phyloP scores from a whole-genome alignment of 2,329 filamentous ascomycete species.

The Fusarium nygamai region DNA sequence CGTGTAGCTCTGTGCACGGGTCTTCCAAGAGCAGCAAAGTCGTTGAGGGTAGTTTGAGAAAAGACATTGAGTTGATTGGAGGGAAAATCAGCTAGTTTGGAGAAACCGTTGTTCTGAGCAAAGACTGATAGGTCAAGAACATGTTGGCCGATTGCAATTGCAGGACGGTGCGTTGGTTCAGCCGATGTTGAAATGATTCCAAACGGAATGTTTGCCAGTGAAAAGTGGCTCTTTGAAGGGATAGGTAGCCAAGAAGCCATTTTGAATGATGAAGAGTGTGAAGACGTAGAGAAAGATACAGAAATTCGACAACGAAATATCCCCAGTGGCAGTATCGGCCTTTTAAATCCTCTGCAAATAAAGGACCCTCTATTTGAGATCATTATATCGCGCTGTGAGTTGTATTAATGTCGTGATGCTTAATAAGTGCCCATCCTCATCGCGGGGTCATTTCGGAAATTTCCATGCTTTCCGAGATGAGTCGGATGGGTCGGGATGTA shows the following conservation, averaged over 20 bases:
- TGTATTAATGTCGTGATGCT: background rate
- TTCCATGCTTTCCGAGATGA: background rate
- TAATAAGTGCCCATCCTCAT: background rate
- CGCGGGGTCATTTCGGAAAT: background rate
- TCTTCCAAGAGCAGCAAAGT: constrained; percentile 64
- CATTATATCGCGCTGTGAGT: background rate
- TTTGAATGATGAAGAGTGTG: too few relatives aligned
- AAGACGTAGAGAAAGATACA: background rate
- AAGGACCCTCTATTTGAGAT: background rate
- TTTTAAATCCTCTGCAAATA: background rate
- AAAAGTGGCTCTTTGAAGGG: constrained; percentile 21
- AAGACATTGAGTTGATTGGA: constrained; percentile 42
- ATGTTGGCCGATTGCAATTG: constrained; percentile 76
- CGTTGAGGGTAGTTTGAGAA: constrained; percentile 45
- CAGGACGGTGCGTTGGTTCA: constrained; percentile 67
- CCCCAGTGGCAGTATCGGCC: rapidly evolving
- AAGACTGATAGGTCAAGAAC: constrained; percentile 76
- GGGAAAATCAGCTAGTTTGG: constrained; percentile 38
- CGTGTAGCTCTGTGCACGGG: constrained; percentile 75
- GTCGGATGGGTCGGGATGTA: background rate
- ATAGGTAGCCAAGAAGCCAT: constrained; percentile 26
- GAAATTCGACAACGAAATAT: background rate
- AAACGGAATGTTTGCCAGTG: constrained; percentile 82
- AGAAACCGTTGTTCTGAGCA: constrained; percentile 55
- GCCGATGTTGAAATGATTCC: constrained; percentile 76